phyloP scores from a whole-genome alignment of 1,139 yeast genomes.

The Yamadazyma triangularis region DNA sequence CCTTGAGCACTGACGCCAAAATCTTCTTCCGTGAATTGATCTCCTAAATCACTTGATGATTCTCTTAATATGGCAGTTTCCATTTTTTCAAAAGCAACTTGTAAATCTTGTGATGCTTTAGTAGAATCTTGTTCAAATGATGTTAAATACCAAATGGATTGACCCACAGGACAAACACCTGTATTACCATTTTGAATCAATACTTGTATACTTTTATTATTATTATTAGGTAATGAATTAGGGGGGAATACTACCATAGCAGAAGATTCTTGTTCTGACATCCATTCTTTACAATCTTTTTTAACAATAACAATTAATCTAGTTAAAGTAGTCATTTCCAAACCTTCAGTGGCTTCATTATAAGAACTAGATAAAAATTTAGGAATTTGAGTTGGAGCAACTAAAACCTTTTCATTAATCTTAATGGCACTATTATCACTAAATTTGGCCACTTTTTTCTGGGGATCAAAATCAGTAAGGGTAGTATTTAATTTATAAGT shows the following conservation, averaged over 20 bases:
- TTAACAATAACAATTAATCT: slow-evolving; percentile 80
- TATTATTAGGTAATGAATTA: slow-evolving; percentile 62
- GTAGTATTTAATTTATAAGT: slow-evolving; percentile 79
- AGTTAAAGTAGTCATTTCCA: slow-evolving; percentile 50
- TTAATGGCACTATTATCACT: slow-evolving; percentile 72
- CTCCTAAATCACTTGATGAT: slow-evolving; percentile 50
- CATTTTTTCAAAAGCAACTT: slow-evolving; percentile 73
- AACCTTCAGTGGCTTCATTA: slow-evolving; percentile 30
- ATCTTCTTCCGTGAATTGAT: slow-evolving; percentile 49
- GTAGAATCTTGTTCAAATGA: slow-evolving; percentile 65
- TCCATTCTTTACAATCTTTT: slow-evolving; percentile 89
- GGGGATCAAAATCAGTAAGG: slow-evolving; percentile 60
- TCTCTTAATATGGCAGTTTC: slow-evolving; percentile 80
- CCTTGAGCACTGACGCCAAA: slow-evolving; percentile 54
- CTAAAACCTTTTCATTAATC: slow-evolving; percentile 71
- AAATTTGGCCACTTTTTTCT: slow-evolving; percentile 61
- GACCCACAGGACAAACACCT: slow-evolving; percentile 86
- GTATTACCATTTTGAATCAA: slow-evolving; percentile 84
- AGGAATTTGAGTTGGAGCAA: slow-evolving; percentile 70
- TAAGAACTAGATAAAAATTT: slow-evolving; percentile 34
- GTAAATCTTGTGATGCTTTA: slow-evolving; percentile 72
- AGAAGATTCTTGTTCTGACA: slow-evolving; percentile 75
- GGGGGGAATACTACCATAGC: slow-evolving; percentile 96
- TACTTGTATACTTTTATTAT: slow-evolving; percentile 75
- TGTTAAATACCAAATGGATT: slow-evolving; percentile 85